Conservation (phyloP, 73 alveolate genomes). For the Paramecium octaurelia region DNA sequence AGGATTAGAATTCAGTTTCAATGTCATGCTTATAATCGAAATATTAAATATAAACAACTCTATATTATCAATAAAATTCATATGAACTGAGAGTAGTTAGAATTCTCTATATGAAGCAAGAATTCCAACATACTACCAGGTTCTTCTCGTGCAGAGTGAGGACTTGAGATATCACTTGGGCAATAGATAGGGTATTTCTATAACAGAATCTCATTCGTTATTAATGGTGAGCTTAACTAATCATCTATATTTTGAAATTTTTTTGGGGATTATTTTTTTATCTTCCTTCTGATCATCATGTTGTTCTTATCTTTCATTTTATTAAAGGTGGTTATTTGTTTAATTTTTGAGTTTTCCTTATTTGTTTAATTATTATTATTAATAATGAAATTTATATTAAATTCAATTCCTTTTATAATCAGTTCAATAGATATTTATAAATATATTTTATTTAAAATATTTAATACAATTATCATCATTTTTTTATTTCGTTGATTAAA, state of each 20-base stretch:
- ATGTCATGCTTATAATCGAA: not conserved
- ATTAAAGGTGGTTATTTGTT: not conserved
- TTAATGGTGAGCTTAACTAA: not conserved
- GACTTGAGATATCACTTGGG: not conserved
- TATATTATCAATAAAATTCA: not conserved
- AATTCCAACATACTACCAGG: slow-evolving; percentile 22
- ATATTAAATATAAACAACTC: not conserved
- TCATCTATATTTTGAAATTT: not conserved
- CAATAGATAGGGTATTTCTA: not conserved
- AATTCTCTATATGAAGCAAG: not conserved
- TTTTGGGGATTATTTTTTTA: not conserved
- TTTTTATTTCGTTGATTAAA: not conserved
- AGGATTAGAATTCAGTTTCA: not conserved
- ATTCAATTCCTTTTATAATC: not conserved
- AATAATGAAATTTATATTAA: not conserved
- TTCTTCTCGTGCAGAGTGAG: not conserved
- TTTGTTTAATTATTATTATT: not conserved
- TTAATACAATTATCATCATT: not conserved
- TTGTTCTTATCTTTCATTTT: not conserved
- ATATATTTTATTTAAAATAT: not conserved
- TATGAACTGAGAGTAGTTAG: not conserved
- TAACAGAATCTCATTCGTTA: not conserved
- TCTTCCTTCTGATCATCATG: not conserved
- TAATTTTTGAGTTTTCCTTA: not conserved
- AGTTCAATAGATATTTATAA: not conserved